Base-by-base conservation (phyloP, 148 eudicot species). In the Rhododendron henanense region DNA sequence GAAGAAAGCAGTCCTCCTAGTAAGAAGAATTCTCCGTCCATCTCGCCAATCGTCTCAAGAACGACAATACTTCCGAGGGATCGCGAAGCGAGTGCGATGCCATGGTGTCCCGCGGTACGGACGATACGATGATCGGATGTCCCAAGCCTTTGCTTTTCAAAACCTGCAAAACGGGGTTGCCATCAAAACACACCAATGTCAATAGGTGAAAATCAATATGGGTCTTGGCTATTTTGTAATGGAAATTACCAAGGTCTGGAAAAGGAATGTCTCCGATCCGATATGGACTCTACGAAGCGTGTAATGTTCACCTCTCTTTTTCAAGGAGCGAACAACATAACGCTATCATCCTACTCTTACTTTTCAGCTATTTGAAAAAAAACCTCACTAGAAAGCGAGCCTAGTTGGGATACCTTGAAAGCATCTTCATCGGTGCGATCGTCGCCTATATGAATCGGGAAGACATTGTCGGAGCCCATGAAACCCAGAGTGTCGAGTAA, bases 391-490 rank as follows among this genome's bases (percentile, higher is more conserved):
- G 15, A 23, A 47, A 37, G 65, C 23, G 19, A 31, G 14, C 13
- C 0, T 61, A 45, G 6, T 16, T 6, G 14, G 16, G 9, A 33
- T 90, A 93, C 99, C 95, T 94, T 92, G 84, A 96, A 96, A 67
- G 99, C 99, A 83, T 96, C 99, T 87, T 96, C 99, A 86, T 96
- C 99, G 1, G 96, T 92, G 73, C 86, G 90, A 83, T 96, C 99
- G 75, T 96, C 99, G 39, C 99, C 99, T 21, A 96, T 91, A 84
- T 94, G 94, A 10, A 96, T 37, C 0, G 99, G 98, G 71, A 93
- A 57, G 81, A 94, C 94, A 67, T 94, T 88, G 63, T 53, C 85
- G 16, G 94, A 87, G 80, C 89, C 87, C 21, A 90, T 84, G 48
- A 92, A 89, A 1, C 99, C 96, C 55, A 96, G 81, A 71, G 96